Percentiles rank a stretch among this genome's conserved stretches.
These are phyloP conservation scores for Colletotrichum ledebouriae DNA, from an alignment of 2,329 filamentous ascomycete species.

Conservation along the genomic window DNA sequence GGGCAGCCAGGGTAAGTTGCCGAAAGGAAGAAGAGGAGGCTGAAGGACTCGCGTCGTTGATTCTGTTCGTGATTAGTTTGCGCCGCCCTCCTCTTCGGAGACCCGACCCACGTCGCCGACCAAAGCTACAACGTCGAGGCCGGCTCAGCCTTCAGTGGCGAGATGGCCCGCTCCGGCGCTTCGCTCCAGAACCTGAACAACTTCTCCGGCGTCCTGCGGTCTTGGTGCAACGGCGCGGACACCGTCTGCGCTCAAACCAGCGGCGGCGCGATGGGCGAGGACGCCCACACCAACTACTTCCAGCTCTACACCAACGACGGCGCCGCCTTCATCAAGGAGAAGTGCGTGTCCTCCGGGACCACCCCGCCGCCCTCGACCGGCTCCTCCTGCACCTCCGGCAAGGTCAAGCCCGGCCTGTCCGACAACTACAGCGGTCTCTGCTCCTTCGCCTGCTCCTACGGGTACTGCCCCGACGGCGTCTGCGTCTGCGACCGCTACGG, in stretches of 20 bases:
- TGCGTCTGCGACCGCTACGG: constrained; percentile 53
- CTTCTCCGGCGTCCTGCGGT: constrained; percentile 43
- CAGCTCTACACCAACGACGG: constrained; percentile 37
- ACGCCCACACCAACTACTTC: constrained; percentile 53
- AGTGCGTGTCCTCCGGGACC: constrained; percentile 27
- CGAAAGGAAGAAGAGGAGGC: not conserved
- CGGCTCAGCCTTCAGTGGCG: constrained; percentile 43
- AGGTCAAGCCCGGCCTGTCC: constrained; percentile 47
- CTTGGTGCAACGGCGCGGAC: constrained; percentile 54
- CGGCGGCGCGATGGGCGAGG: constrained; percentile 43
- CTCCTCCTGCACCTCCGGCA: constrained; percentile 46
- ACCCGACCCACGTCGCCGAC: constrained; percentile 51
- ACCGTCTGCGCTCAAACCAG: constrained; percentile 55
- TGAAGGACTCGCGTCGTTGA: not conserved
- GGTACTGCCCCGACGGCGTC: constrained; percentile 51
- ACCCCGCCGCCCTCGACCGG: constrained; percentile 29
- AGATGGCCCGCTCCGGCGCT: constrained; percentile 33
- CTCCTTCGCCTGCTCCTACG: constrained; percentile 49
- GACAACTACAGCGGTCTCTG: constrained; percentile 54
- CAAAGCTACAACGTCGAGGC: constrained; percentile 52
- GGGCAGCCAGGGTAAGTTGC: constrained; percentile 51
- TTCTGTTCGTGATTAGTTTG: constrained; percentile 45
- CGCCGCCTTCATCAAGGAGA: constrained; percentile 40
- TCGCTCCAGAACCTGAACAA: constrained; percentile 33
- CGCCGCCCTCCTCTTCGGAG: constrained; percentile 52